Percentiles rank a stretch among this genome's conserved stretches.
Conservation (phyloP, 352 stramenopile species). For the Phytophthora crassamura region DNA sequence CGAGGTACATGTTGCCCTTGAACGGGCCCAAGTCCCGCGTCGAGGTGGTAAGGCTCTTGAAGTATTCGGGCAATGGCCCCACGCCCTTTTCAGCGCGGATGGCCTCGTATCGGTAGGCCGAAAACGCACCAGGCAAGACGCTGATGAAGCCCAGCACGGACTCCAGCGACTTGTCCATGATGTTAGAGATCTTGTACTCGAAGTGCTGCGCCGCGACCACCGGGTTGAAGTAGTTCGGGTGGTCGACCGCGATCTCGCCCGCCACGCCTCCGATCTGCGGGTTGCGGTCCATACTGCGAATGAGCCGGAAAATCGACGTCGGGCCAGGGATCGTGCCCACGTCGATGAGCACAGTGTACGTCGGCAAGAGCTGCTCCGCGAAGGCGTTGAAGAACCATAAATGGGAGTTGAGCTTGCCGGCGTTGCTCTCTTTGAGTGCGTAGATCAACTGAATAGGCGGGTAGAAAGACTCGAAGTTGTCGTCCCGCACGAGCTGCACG, state of each 20-base stretch:
- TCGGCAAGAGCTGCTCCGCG: constrained; percentile 56
- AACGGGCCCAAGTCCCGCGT: constrained; percentile 58
- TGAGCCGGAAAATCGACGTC: constrained; percentile 49
- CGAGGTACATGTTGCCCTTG: constrained; percentile 77
- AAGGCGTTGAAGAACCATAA: constrained; percentile 71
- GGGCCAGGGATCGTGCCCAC: constrained; percentile 50
- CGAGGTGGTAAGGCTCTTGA: constrained; percentile 53
- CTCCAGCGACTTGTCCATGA: constrained; percentile 65
- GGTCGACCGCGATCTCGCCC: constrained; percentile 50
- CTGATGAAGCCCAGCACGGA: constrained; percentile 62
- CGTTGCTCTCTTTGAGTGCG: constrained; percentile 60
- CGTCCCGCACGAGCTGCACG: constrained; percentile 47
- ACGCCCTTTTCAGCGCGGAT: constrained; percentile 56
- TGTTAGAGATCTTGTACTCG: constrained; percentile 65
- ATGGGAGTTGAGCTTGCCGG: constrained; percentile 60
- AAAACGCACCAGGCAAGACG: constrained; percentile 52
- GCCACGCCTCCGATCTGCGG: constrained; percentile 57
- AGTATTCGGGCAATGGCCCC: constrained; percentile 56
- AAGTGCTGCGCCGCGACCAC: constrained; percentile 58
- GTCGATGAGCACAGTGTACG: constrained; percentile 61
- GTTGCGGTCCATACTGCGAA: constrained; percentile 60
- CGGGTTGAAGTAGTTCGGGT: constrained; percentile 56
- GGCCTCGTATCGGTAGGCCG: constrained; percentile 60
- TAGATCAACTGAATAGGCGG: constrained; percentile 58
- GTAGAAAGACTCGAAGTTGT: constrained; percentile 54